Base-by-base conservation (phyloP, 352 stramenopile species). In the Globisporangium solare region DNA sequence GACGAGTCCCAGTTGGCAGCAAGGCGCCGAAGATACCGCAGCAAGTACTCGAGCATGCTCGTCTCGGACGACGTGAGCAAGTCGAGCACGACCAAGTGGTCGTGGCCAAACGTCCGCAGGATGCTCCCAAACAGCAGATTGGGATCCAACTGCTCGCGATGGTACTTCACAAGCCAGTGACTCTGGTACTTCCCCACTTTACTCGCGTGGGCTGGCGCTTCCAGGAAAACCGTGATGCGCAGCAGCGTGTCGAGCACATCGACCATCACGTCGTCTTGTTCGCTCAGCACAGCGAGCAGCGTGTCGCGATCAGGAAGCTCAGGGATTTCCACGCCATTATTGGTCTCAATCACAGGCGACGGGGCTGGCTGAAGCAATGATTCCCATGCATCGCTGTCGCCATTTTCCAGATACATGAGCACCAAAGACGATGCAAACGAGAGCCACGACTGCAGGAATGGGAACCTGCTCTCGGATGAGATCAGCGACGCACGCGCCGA, bases 1-100 rank as follows among this genome's bases (percentile, higher is more conserved):
- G 66, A 74, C 6, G 37, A 43, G 1, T 35, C 37, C 76, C 79
- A 91, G 6, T 55, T 51, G 11, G 18, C 21, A 11, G 21, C 58
- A 17, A 83, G 53, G 31, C 59, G 58, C 2, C 81, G 78, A 10
- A 88, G 50, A 48, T 88, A 87, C 35, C 63, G 70, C 54, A 87
- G 56, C 5, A 81, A 56, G 48, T 85, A 91, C 51, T 83, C 67
- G 2, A 91, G 68, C 73, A 85, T 88, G 48, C 54, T 39, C 6
- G 81, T 91, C 67, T 91, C 81, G n/a, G 80, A 84, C 31, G 81
- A 89, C 2, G 73, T 79, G 37, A 91, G 61, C 45, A 88, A 64
- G 40, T 91, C 81, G n/a, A 91, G 56, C 10, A 91, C 37, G 11
- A 91, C 73, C 24, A 87, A 63, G 50, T 91, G 79, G 18, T 91